Evolutionary conservation across 2,329 filamentous ascomycete species (phyloP).

Genomic region (Trichoderma sp.): DNA sequence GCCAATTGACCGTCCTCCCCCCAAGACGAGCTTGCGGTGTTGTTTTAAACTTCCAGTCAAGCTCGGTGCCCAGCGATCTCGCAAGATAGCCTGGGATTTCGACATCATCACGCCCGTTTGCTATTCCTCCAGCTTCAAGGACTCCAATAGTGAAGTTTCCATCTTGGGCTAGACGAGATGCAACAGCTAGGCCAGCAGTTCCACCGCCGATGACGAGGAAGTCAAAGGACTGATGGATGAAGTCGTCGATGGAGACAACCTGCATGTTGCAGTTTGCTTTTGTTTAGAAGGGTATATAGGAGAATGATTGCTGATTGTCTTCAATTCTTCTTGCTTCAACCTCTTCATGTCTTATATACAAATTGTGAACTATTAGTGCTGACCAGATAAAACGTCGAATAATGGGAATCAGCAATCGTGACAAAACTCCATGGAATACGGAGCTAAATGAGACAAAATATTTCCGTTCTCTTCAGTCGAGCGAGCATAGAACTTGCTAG

Average conservation of each 20-base stretch:
- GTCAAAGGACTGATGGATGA: constrained; percentile 29
- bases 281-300: background rate
- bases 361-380: background rate
- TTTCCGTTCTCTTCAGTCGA: background rate
- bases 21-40: constrained; percentile 36
- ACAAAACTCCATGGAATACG: background rate
- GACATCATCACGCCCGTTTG: constrained; percentile 33
- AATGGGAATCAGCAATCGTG: background rate
- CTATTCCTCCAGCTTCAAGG: constrained; percentile 34
- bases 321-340: background rate
- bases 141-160: constrained; percentile 31
- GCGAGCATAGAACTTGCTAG: background rate
- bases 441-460: background rate
- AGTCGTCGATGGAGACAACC: constrained; percentile 23
- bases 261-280: background rate
- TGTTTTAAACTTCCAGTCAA: constrained; percentile 44
- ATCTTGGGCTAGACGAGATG: constrained; percentile 44
- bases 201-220: constrained; percentile 52
- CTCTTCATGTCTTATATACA: background rate
- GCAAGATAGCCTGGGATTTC: constrained; percentile 39
- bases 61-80: constrained; percentile 33
- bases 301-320: background rate
- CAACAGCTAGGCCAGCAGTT: constrained; percentile 52
- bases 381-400: background rate
- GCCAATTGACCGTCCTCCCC: constrained; percentile 41